Percentiles rank a stretch among this genome's conserved stretches.
phyloP scores from a whole-genome alignment of 768 basidiomycete species.

The Pleurotus tuoliensis region DNA sequence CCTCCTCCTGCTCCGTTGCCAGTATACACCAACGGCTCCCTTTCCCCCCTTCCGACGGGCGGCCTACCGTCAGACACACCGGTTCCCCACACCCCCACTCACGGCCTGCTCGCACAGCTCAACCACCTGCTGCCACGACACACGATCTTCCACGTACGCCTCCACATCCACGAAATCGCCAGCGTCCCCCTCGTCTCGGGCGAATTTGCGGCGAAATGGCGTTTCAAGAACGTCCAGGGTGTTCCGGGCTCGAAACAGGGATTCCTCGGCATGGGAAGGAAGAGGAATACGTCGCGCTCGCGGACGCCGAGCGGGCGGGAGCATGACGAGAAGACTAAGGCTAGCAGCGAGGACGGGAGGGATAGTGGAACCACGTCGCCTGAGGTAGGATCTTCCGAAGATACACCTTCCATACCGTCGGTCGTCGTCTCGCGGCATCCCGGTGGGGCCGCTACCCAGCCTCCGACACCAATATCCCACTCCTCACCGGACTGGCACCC shows the following conservation, averaged over 20 bases:
- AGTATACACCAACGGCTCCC: neutral
- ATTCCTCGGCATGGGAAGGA: slow-evolving; percentile 27
- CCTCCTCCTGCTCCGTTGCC: slow-evolving; percentile 1
- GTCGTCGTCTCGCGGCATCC: slow-evolving; percentile 12
- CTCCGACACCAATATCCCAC: neutral
- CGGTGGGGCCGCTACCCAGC: neutral
- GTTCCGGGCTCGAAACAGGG: slow-evolving; percentile 33
- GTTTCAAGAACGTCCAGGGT: slow-evolving; percentile 53
- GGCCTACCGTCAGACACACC: slow-evolving; percentile 1
- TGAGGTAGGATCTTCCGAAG: neutral
- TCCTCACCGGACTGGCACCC: neutral
- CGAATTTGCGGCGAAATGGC: slow-evolving; percentile 69
- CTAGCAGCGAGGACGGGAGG: slow-evolving; percentile 14
- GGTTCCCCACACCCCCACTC: slow-evolving; percentile 7
- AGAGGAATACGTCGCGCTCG: slow-evolving; percentile 11
- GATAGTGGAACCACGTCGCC: slow-evolving; percentile 9
- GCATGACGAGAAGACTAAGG: slow-evolving; percentile 14
- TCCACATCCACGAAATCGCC: slow-evolving; percentile 63
- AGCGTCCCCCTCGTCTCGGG: slow-evolving; percentile 71
- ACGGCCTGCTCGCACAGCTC: slow-evolving; percentile 52
- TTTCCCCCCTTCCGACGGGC: neutral
- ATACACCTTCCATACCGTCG: slow-evolving; percentile 11
- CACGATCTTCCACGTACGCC: slow-evolving; percentile 57
- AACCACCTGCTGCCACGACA: slow-evolving; percentile 61
- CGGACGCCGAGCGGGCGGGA: slow-evolving; percentile 18